phyloP scores from a whole-genome alignment of 2,329 filamentous ascomycete species.

The Hymenoscyphus occultus region DNA sequence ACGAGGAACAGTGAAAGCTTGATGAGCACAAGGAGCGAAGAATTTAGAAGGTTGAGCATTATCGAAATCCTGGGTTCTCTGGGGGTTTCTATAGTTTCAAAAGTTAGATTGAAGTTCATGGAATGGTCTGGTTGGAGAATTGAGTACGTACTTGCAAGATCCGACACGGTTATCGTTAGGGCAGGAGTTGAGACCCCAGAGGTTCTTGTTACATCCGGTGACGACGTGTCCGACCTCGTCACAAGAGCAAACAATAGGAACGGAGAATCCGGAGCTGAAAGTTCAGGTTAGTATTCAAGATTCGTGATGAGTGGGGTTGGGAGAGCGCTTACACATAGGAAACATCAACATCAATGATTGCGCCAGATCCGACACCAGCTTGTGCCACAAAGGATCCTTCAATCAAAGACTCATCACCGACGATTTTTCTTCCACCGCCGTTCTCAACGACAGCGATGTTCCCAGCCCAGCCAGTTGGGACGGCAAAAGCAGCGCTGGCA shows the following conservation, averaged over 20 bases:
- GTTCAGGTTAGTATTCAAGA: neutral
- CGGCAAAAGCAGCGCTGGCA: conserved; percentile 9
- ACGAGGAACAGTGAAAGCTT: conserved; percentile 10
- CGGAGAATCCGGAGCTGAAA: conserved; percentile 5
- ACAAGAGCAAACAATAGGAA: conserved; percentile 9
- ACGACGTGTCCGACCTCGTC: neutral
- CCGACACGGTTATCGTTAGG: neutral
- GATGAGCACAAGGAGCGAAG: conserved; percentile 4
- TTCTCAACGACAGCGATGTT: conserved; percentile 3
- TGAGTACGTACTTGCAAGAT: conserved; percentile 4
- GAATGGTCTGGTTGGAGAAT: neutral
- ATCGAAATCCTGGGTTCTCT: neutral
- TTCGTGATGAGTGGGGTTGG: neutral
- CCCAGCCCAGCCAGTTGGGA: conserved; percentile 8
- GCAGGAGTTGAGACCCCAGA: conserved; percentile 7
- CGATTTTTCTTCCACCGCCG: neutral
- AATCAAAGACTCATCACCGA: conserved; percentile 10
- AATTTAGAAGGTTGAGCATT: conserved; percentile 2
- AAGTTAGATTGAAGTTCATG: neutral
- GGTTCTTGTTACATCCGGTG: conserved; percentile 9
- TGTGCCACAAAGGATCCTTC: conserved; percentile 7
- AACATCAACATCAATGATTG: conserved; percentile 8
- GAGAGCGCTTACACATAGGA: neutral
- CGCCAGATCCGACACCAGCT: neutral
- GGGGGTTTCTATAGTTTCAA: neutral